phyloP scores from a whole-genome alignment of 2,329 filamentous ascomycete genomes.

The Dothideomycetes sp. region DNA sequence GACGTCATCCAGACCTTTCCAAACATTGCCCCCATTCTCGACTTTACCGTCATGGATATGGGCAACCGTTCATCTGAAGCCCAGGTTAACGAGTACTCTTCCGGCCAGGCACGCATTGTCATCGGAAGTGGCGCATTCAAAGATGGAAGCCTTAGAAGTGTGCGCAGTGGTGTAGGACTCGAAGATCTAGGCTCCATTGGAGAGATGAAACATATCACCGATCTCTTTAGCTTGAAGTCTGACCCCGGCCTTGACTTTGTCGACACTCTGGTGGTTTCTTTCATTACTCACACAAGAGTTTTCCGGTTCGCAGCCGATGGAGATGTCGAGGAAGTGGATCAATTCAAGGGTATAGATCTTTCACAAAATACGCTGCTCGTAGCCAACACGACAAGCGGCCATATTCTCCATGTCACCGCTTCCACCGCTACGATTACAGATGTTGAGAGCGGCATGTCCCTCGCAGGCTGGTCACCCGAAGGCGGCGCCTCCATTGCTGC shows the following conservation, averaged over 20 bases:
- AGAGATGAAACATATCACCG: slow-evolving; percentile 46
- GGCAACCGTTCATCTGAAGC: slow-evolving; percentile 70
- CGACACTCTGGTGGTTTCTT: slow-evolving; percentile 70
- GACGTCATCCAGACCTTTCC: slow-evolving; percentile 62
- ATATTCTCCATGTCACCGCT: slow-evolving; percentile 67
- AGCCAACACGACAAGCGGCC: slow-evolving; percentile 48
- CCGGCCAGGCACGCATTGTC: slow-evolving; percentile 85
- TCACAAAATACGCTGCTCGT: slow-evolving; percentile 61
- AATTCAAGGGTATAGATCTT: slow-evolving; percentile 61
- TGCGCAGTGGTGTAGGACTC: slow-evolving; percentile 85
- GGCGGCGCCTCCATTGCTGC: slow-evolving; percentile 54
- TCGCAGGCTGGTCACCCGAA: slow-evolving; percentile 47
- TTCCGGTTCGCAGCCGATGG: slow-evolving; percentile 67
- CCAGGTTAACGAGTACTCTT: slow-evolving; percentile 82
- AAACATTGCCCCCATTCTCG: slow-evolving; percentile 84
- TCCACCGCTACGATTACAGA: slow-evolving; percentile 53
- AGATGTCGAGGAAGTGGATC: slow-evolving; percentile 76
- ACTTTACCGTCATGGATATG: slow-evolving; percentile 95
- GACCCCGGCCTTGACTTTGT: slow-evolving; percentile 37
- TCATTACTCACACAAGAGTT: slow-evolving; percentile 70
- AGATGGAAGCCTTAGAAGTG: slow-evolving; percentile 78
- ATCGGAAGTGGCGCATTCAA: slow-evolving; percentile 84
- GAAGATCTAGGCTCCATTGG: slow-evolving; percentile 76
- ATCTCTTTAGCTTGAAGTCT: slow-evolving; percentile 48
- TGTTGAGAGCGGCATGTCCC: slow-evolving; percentile 38